Conservation (phyloP, 1,284 basidiomycete species). For the Cystobasidiaceae sp. region DNA sequence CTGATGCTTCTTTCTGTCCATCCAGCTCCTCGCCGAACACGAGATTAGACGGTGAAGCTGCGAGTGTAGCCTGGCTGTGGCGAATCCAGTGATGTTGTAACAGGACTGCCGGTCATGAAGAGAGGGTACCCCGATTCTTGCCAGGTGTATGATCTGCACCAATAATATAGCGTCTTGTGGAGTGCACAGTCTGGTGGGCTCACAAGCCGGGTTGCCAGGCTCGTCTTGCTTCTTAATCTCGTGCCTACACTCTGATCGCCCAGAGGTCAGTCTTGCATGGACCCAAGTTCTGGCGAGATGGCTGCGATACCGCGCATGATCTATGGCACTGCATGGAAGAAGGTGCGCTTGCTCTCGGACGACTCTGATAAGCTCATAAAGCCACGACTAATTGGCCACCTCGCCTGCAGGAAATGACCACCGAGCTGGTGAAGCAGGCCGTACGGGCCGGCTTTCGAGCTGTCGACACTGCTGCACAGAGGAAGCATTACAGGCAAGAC, state of each 20-base stretch:
- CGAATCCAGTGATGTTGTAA: neutral
- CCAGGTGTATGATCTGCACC: too few relatives aligned
- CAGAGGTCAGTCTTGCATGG: too few relatives aligned
- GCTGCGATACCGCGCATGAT: constrained; percentile 49
- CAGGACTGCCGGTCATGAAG: too few relatives aligned
- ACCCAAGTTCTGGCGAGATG: neutral
- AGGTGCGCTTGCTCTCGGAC: neutral
- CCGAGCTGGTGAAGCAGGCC: constrained; percentile 57
- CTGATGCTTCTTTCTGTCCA: neutral
- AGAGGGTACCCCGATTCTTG: too few relatives aligned
- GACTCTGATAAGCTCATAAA: constrained; percentile 4
- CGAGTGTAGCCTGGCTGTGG: neutral
- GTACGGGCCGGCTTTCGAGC: constrained; percentile 60
- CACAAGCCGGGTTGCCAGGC: neutral
- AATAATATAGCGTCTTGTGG: too few relatives aligned
- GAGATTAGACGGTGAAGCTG: constrained; percentile 55
- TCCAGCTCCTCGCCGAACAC: constrained; percentile 79
- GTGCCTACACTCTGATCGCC: too few relatives aligned
- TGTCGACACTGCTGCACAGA: constrained; percentile 74
- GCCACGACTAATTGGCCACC: constrained; percentile 49
- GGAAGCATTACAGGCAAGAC: constrained; percentile 54
- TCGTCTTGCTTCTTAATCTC: neutral
- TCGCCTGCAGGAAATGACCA: constrained; percentile 54
- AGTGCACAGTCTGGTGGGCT: too few relatives aligned
- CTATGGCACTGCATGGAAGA: constrained; percentile 63